Conservation (phyloP, 495 filamentous ascomycete genomes). For the Friedmanniomyces endolithicus region DNA sequence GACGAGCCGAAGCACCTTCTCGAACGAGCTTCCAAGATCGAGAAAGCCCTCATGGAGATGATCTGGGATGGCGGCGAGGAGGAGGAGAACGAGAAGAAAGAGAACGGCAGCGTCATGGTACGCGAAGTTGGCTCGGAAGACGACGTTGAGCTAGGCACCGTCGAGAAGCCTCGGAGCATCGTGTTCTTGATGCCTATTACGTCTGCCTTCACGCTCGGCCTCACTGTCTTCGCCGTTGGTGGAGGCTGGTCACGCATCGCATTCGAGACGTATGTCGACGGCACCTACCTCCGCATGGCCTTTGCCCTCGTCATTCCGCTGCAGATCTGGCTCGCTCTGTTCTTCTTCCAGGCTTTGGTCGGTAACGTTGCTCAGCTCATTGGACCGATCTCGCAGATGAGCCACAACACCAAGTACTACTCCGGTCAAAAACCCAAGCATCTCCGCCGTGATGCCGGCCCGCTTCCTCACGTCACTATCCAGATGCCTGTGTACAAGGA, state of each 20-base stretch:
- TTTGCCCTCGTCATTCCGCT: constrained; percentile 37
- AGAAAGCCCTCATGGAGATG: constrained; percentile 59
- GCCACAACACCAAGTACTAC: constrained; percentile 47
- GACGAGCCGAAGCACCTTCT: constrained; percentile 49
- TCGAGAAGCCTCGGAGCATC: constrained; percentile 34
- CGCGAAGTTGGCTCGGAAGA: constrained; percentile 29
- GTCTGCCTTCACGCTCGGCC: constrained; percentile 37
- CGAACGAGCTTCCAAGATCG: constrained; percentile 51
- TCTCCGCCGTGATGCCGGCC: constrained; percentile 35
- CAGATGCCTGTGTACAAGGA: constrained; percentile 71
- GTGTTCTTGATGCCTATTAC: constrained; percentile 39
- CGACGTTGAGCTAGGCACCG: constrained; percentile 26
- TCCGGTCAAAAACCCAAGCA: constrained; percentile 39
- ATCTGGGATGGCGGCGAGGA: constrained; percentile 33
- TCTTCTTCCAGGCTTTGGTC: constrained; percentile 50
- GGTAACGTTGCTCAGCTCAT: constrained; percentile 45
- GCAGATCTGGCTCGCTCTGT: constrained; percentile 47
- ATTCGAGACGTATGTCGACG: constrained; percentile 41
- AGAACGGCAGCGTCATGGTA: constrained; percentile 22
- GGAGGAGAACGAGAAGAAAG: constrained; percentile 30
- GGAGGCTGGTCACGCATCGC: constrained; percentile 43
- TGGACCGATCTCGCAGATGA: constrained; percentile 46
- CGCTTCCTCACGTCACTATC: constrained; percentile 57
- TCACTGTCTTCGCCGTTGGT: constrained; percentile 43
- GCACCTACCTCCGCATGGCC: constrained; percentile 35